Base-by-base conservation (phyloP, 805 yeast genomes). In the Starmerella asiatica region DNA sequence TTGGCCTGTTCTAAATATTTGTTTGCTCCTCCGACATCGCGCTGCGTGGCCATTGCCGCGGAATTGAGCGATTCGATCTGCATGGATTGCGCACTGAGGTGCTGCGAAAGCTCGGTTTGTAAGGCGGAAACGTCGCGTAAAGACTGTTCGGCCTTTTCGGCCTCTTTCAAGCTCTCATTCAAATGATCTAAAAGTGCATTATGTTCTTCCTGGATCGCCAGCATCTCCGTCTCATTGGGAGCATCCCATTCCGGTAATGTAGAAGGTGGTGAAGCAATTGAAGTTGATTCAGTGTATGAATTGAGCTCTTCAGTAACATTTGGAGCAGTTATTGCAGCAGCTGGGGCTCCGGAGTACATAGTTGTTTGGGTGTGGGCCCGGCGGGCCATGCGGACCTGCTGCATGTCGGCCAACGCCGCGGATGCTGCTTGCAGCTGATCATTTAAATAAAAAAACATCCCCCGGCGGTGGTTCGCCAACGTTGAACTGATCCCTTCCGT, bases 81-180 rank as follows among this genome's bases (percentile, higher is more conserved):
- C 38, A 78, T 79, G 5, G 79, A 73, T 58, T 85, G 96, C 1
- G 72, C 57, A 19, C 73, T 71, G 35, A 85, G 63, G 55, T 86
- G 93, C 39, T 76, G 64, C 11, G 82, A 69, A 39, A 85, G 64
- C 53, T 82, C 91, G 19, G 76, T 66, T 53, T 85, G 88, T 45
- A 86, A 58, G 39, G 76, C 71, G 1, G 85, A 70, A 32, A 86
- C 77, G 53, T 83, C 94, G 17, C 52, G 50, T 48, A 63, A 53
- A 21, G 65, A 58, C 47, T 52, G 53, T 45, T 63, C 68, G 2
- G 66, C 67, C 29, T 50, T 51, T 31, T 55, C 51, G 3, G 64
- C 65, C 42, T 61, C 58, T 32, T 55, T 57, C 16, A 60, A 53
- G 8, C 59, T 54, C 15, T 54, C 51, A 36, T 56, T 57, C 29